Evolutionary conservation across 2,329 filamentous ascomycete species (phyloP), one percentile per base, ranked within the genome.

Genomic region (Cercospora berteroae): DNA sequence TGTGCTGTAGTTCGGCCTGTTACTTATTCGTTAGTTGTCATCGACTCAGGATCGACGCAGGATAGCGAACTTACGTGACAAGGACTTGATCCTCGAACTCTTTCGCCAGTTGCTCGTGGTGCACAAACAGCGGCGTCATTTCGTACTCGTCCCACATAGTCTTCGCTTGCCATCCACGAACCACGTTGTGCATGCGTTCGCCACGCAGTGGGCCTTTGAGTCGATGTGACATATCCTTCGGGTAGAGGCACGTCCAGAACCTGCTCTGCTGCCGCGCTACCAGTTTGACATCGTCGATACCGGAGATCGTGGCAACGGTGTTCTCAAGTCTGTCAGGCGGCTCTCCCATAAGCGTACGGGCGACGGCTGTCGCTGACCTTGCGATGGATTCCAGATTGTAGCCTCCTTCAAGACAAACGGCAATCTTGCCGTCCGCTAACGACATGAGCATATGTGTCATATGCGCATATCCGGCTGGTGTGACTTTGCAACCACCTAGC

Each of bases 391-490:
- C 84, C 25, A 99, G 87, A 74, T 98, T 98, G 80, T 99, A 99
- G 8, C 95, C 95, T 23, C 95, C 95, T 79, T 99, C 95, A 2
- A 99, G 84, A 76, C 94, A 97, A 8, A 97, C 94, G 2, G 92
- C 91, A 13, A 99, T 86, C 76, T 94, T 97, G 29, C 95, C 95
- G 55, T 89, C 86, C 0, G 95, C 94, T 20, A 99, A 84, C 2
- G 92, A 93, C 94, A 97, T 98, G 58, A 99, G 87, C 94, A 98
- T 97, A 77, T 97, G 93, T 16, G 95, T 98, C 95, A 99, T 98
- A 77, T 99, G 94, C 13, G 94, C 92, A 77, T 98, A 99, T 77
- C 95, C 96, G 4, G 89, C 82, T 0, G 95, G 95, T 0, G 93
- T 90, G 5, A 99, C 95, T 75, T 93, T 94, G 78, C 95, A 99